These are phyloP conservation scores for Euclidium syriacum DNA, from an alignment of 345 rosid genomes.

Conservation along the genomic window DNA sequence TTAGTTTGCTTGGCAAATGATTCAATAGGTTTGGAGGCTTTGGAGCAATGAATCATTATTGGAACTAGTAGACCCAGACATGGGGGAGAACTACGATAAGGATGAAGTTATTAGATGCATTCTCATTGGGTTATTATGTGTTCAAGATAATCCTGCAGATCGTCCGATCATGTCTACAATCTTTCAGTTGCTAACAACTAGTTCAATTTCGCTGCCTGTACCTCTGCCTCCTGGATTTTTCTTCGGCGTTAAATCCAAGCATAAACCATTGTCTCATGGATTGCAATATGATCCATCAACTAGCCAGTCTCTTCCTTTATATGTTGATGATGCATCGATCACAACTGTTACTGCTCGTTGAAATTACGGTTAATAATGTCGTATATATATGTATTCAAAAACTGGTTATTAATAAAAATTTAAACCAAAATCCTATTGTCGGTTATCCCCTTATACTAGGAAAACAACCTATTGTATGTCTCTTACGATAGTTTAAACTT, in stretches of 20 bases:
- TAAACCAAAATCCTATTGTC: no score
- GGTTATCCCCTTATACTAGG: no score
- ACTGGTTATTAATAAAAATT: no score
- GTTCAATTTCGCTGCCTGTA: not conserved
- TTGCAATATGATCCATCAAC: not conserved
- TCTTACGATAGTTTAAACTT: no score
- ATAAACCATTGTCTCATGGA: not conserved
- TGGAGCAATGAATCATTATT: not conserved
- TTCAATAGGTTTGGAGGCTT: not conserved
- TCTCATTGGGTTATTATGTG: not conserved
- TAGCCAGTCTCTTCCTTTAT: not conserved
- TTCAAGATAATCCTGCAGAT: no score
- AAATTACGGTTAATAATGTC: no score
- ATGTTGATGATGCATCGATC: not conserved
- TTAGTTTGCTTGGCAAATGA: not conserved
- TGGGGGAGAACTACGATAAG: not conserved
- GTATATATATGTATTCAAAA: no score
- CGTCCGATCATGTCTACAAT: not conserved
- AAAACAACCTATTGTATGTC: no score
- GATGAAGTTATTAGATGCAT: not conserved
- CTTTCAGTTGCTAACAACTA: not conserved
- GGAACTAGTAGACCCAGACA: not conserved
- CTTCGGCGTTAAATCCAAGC: not conserved
- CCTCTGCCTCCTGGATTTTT: not conserved
- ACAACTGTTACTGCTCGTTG: not conserved